Base-by-base conservation (phyloP, 208 protist genomes). In the Trypanosoma cruzi region DNA sequence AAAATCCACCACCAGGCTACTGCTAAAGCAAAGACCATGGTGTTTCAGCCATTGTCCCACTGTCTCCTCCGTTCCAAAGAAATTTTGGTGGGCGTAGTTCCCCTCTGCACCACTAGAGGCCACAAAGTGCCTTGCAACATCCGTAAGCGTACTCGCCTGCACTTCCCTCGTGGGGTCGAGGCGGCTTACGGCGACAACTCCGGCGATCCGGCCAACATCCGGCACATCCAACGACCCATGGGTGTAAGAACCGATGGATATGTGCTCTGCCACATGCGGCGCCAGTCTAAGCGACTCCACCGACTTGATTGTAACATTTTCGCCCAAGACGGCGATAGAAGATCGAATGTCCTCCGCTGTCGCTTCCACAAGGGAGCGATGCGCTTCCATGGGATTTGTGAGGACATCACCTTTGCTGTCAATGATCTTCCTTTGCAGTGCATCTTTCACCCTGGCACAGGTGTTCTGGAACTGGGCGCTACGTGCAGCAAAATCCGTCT, bases 401-500 rank as follows among this genome's bases (percentile, higher is more conserved):
- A 94, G 79, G 22, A 92, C 55, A 10, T n/a, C 55, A 0, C 88
- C 91, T 32, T 78, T 59, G 37, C 65, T 86, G 34, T 74, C 65
- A 26, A 86, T 70, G n/a, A 96, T 77, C 50, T 87, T 46, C 1
- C 13, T 49, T 14, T 64, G 61, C 48, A 92, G 54, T 24, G 64
- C 55, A 11, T 68, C 64, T 57, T 78, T 73, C 24, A 85, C 82
- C 26, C 55, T 65, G 16, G 69, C 37, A 69, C 86, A 92, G 24
- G 69, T 56, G 44, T 64, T 68, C 68, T 88, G 84, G 59, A 96
- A 96, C 59, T 93, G 81, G 60, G 75, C 67, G 70, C 88, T 94
- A 60, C 90, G 86, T 24, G 89, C 86, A 16, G 91, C 94, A 60
- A 98, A 98, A 71, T 98, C 94, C 1, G 94, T 98, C 55, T 98